A percentile compares a stretch with the other conserved stretches of the same genome.
Evolutionary conservation across 257 asterid species (phyloP).

Genomic region (Solanum pinnatisectum): DNA sequence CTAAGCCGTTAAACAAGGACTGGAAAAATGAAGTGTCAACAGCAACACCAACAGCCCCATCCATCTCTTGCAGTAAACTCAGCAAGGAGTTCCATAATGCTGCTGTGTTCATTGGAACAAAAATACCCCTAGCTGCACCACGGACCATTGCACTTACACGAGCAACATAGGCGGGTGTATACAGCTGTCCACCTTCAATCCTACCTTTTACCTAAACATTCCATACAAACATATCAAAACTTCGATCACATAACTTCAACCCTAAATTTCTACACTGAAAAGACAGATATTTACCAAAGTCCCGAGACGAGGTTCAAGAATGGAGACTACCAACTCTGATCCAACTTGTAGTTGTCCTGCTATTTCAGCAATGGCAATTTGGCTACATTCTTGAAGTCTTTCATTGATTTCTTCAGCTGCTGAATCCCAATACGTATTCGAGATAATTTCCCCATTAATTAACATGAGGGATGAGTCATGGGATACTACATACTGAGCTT

Average conservation of each 20-base stretch:
- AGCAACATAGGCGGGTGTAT: slow-evolving; percentile 95
- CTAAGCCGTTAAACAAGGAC: slow-evolving; percentile 81
- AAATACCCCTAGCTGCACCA: slow-evolving; percentile 92
- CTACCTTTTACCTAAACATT: slow-evolving; percentile 72
- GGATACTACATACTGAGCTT: slow-evolving; percentile 60
- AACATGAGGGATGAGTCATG: slow-evolving; percentile 57
- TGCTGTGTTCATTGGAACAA: slow-evolving; percentile 77
- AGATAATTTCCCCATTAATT: slow-evolving; percentile 85
- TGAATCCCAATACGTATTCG: slow-evolving; percentile 76
- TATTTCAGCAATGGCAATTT: slow-evolving; percentile 87
- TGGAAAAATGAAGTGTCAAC: slow-evolving; percentile 92
- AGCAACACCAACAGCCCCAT: slow-evolving; percentile 75
- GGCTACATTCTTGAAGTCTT: slow-evolving; percentile 94
- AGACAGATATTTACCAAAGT: slow-evolving; percentile 43
- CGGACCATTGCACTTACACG: slow-evolving; percentile 96
- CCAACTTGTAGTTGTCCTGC: slow-evolving; percentile 93
- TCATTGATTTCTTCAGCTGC: slow-evolving; percentile 91
- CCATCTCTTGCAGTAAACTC: slow-evolving; percentile 71
- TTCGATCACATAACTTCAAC: background rate
- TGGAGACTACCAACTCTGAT: slow-evolving; percentile 66
- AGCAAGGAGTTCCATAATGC: slow-evolving; percentile 83
- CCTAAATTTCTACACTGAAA: background rate
- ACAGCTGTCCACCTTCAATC: slow-evolving; percentile 97
- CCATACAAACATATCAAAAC: slow-evolving; percentile 4
- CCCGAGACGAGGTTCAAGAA: slow-evolving; percentile 84